Evolutionary conservation across 345 rosid species (phyloP).

Genomic region (Hibiscus tridactylites): DNA sequence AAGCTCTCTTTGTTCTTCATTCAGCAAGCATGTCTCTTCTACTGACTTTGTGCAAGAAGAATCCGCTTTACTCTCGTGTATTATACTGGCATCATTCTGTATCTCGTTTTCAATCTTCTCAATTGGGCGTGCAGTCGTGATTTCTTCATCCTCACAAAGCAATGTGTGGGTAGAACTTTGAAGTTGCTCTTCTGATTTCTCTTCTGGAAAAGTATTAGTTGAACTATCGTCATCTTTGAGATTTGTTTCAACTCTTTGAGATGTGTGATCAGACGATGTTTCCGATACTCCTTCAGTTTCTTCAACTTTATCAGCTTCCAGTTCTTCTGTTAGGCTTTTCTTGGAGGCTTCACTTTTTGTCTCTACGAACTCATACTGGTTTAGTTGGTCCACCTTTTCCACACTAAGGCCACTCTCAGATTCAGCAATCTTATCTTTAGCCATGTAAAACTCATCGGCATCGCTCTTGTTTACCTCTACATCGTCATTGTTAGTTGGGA

Average conservation of each 20-base stretch:
- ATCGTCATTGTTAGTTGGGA: too few species aligned
- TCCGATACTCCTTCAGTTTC: slow-evolving; percentile 1
- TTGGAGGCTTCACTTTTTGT: not conserved
- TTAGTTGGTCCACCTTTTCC: not conserved
- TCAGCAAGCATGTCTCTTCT: not conserved
- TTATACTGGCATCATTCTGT: slow-evolving; percentile 1
- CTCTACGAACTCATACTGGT: not conserved
- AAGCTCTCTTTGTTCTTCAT: not conserved
- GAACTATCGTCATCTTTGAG: not conserved
- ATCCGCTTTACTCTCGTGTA: slow-evolving; percentile 3
- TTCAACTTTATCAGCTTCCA: not conserved
- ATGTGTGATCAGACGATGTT: not conserved
- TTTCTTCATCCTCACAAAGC: slow-evolving; percentile 11
- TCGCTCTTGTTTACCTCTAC: not conserved
- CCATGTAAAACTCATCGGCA: not conserved
- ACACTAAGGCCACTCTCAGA: not conserved
- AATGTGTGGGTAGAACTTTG: slow-evolving; percentile 7
- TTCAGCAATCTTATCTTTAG: not conserved
- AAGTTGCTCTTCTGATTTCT: not conserved
- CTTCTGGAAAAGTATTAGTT: not conserved
- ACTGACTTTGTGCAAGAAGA: not conserved
- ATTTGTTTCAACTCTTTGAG: slow-evolving; percentile 1
- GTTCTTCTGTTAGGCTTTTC: slow-evolving; percentile 8
- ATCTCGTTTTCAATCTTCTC: slow-evolving; percentile 11
- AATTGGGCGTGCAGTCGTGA: not conserved